A percentile compares a stretch with the other conserved stretches of the same genome.
These are phyloP conservation scores for Coix lacrymajobi DNA, from an alignment of 176 grass and related monocot species.

Conservation along the genomic window DNA sequence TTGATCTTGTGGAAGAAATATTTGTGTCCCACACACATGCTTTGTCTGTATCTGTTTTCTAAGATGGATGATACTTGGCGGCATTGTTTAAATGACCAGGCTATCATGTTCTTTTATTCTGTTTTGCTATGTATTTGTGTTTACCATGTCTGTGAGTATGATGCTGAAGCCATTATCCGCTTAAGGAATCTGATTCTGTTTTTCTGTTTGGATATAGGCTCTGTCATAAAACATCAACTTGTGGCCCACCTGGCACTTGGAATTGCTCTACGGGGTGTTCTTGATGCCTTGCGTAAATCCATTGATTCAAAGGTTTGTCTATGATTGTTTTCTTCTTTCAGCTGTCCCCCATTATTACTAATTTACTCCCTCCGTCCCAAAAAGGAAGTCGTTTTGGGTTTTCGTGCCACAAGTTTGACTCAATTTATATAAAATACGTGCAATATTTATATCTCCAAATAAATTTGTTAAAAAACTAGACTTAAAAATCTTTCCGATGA, in stretches of 20 bases:
- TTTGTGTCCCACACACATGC: neutral
- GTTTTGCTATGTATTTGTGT: neutral
- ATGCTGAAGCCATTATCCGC: neutral
- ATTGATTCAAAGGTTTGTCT: constrained; percentile 86
- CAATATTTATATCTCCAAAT: too few relatives aligned
- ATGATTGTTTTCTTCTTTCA: constrained; percentile 11
- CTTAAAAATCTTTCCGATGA: too few relatives aligned
- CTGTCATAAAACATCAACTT: constrained; percentile 89
- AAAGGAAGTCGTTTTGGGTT: too few relatives aligned
- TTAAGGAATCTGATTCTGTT: constrained; percentile 1
- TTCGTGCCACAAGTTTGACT: too few relatives aligned
- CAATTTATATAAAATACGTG: too few relatives aligned
- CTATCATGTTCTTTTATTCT: neutral
- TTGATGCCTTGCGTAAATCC: constrained; percentile 92
- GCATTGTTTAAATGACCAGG: neutral
- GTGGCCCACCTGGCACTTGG: constrained; percentile 73
- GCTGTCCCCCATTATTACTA: neutral
- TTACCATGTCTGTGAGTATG: neutral
- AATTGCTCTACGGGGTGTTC: constrained; percentile 81
- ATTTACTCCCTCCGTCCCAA: too few relatives aligned
- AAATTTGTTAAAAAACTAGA: too few relatives aligned
- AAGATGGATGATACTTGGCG: neutral
- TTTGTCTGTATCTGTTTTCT: neutral
- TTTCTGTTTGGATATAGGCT: constrained; percentile 48
- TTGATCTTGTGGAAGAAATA: neutral